Evolutionary conservation across 139 green algal species (phyloP).

Genomic region (Pleodorina starrii): DNA sequence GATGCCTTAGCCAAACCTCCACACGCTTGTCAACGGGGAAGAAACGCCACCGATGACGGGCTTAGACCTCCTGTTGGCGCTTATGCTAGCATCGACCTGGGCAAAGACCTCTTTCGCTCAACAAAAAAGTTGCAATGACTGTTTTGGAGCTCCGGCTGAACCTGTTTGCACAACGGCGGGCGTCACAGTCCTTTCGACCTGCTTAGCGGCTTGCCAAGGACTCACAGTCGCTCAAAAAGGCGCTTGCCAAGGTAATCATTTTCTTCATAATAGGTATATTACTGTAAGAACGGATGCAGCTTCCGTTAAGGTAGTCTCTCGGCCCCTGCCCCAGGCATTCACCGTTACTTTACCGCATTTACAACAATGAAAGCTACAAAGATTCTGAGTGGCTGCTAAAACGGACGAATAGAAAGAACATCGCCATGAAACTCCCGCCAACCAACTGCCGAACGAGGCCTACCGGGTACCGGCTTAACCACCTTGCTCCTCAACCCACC

Average conservation of each 20-base stretch:
- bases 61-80: not conserved
- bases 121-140: not conserved
- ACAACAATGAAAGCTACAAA: too few species aligned
- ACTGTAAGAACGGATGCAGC: too few species aligned
- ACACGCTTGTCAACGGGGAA: not conserved
- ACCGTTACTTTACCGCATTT: too few species aligned
- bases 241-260: not conserved
- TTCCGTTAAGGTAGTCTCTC: too few species aligned
- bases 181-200: not conserved
- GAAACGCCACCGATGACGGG: not conserved
- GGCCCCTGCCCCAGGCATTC: too few species aligned
- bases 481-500: too few species aligned
- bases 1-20: not conserved
- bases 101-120: not conserved
- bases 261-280: too few species aligned
- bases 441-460: too few species aligned
- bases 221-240: not conserved
- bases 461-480: too few species aligned
- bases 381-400: too few species aligned
- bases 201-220: not conserved
- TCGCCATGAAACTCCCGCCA: too few species aligned
- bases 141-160: not conserved
- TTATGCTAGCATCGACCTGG: not conserved
- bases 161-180: slow-evolving; percentile 13
- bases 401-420: too few species aligned